Conservation (phyloP, 2,329 filamentous ascomycete genomes). For the Apiospora malaysiana region DNA sequence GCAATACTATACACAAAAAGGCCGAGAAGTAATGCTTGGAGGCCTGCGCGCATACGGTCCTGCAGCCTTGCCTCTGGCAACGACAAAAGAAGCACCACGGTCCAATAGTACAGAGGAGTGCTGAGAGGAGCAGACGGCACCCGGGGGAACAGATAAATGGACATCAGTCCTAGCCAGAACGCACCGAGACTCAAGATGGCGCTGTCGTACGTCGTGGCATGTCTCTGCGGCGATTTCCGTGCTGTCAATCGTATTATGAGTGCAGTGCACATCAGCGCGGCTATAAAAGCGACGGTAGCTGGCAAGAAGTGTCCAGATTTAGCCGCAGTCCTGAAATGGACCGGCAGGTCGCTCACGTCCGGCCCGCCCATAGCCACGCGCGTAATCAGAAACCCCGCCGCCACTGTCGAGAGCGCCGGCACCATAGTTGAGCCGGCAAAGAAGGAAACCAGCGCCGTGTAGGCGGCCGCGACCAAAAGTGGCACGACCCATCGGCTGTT, state of each 20-base stretch:
- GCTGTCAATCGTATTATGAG: slow-evolving; percentile 71
- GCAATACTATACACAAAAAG: slow-evolving; percentile 78
- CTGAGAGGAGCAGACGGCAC: slow-evolving; percentile 57
- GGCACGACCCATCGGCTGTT: background rate
- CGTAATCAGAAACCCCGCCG: slow-evolving; percentile 17
- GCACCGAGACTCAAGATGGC: slow-evolving; percentile 73
- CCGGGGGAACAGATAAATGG: slow-evolving; percentile 78
- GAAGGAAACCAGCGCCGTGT: slow-evolving; percentile 19
- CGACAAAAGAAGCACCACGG: slow-evolving; percentile 68
- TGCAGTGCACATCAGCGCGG: slow-evolving; percentile 70
- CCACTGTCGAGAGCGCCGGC: slow-evolving; percentile 2
- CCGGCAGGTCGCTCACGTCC: background rate
- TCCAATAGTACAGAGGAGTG: slow-evolving; percentile 61
- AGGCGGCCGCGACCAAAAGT: slow-evolving; percentile 1
- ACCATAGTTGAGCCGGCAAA: slow-evolving; percentile 17
- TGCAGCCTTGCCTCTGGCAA: background rate
- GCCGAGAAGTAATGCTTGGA: slow-evolving; percentile 73
- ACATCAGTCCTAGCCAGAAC: slow-evolving; percentile 74
- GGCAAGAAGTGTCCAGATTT: background rate
- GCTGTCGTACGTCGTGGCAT: slow-evolving; percentile 72
- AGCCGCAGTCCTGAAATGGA: background rate
- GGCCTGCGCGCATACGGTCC: background rate
- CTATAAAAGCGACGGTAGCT: slow-evolving; percentile 62
- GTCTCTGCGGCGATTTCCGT: slow-evolving; percentile 58
- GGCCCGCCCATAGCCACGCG: background rate